Percentiles rank a stretch among this genome's conserved stretches.
Evolutionary conservation across 306 rosid species (phyloP).

Genomic region (Mimosa bimucronata): DNA sequence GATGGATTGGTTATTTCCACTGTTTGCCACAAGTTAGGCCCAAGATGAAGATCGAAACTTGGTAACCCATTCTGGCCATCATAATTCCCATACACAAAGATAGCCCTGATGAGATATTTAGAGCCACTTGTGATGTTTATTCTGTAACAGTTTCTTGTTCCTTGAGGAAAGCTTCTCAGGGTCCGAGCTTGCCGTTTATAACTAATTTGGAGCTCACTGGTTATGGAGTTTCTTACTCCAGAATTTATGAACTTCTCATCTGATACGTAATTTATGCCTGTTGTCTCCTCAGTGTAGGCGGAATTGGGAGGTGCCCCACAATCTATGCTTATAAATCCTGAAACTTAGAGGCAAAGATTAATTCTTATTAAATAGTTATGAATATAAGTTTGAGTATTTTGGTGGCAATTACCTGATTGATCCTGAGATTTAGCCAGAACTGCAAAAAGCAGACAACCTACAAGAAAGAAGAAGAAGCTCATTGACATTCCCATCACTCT

Average conservation of each 20-base stretch:
- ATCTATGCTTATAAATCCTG: constrained; percentile 60
- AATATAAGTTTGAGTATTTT: neutral
- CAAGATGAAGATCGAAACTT: constrained; percentile 49
- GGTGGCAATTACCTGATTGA: constrained; percentile 53
- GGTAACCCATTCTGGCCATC: constrained; percentile 41
- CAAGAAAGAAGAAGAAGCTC: constrained; percentile 16
- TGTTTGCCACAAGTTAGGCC: constrained; percentile 46
- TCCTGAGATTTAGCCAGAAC: constrained; percentile 44
- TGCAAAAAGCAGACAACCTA: constrained; percentile 24
- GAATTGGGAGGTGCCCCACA: constrained; percentile 42
- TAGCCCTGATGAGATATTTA: constrained; percentile 40
- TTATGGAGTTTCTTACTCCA: constrained; percentile 34
- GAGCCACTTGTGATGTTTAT: constrained; percentile 35
- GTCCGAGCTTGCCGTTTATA: constrained; percentile 9
- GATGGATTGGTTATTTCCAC: constrained; percentile 24
- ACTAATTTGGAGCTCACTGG: neutral
- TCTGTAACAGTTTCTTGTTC: constrained; percentile 58
- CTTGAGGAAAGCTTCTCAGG: constrained; percentile 53
- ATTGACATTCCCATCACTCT: constrained; percentile 24
- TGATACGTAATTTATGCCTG: constrained; percentile 45
- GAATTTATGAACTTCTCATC: constrained; percentile 46
- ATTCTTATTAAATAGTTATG: neutral
- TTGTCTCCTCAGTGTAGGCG: constrained; percentile 25
- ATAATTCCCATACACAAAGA: constrained; percentile 51
- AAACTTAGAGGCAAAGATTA: neutral